A percentile compares a stretch with the other conserved stretches of the same genome.
Conservation (phyloP, 2,329 filamentous ascomycete species). For the Neurospora crassa region DNA sequence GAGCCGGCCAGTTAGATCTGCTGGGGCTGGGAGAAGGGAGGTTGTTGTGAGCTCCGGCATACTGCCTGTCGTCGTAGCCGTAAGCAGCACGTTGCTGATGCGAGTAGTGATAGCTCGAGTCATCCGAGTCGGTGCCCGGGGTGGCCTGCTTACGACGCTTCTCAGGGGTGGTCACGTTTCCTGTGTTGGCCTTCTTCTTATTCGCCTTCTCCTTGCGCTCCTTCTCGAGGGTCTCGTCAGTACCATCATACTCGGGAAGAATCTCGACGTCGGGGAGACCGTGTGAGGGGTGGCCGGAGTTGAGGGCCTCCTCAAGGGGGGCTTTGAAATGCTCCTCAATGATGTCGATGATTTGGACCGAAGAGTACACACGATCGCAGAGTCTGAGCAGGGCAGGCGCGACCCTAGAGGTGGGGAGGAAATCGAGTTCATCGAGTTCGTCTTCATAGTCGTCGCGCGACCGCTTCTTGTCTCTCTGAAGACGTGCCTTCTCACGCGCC, state of each 20-base stretch:
- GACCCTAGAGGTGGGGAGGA: neutral
- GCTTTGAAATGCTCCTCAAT: slow-evolving; percentile 23
- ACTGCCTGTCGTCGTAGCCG: neutral
- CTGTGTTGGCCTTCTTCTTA: slow-evolving; percentile 14
- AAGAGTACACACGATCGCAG: slow-evolving; percentile 37
- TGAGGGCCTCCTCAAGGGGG: slow-evolving; percentile 33
- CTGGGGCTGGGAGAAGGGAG: neutral
- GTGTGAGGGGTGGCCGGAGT: slow-evolving; percentile 29
- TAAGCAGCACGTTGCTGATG: slow-evolving; percentile 14
- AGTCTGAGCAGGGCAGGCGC: neutral
- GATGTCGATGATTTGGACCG: slow-evolving; percentile 37
- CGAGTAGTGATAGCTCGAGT: slow-evolving; percentile 12
- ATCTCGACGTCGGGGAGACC: slow-evolving; percentile 49
- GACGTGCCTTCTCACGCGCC: slow-evolving; percentile 20
- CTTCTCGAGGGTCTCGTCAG: slow-evolving; percentile 21
- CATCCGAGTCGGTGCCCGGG: neutral
- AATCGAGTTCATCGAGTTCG: neutral
- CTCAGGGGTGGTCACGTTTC: slow-evolving; percentile 13
- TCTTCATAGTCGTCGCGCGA: slow-evolving; percentile 24
- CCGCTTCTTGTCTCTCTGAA: slow-evolving; percentile 21
- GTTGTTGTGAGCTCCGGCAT: neutral
- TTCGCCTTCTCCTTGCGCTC: slow-evolving; percentile 19
- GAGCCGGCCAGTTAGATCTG: neutral
- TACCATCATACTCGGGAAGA: slow-evolving; percentile 40
- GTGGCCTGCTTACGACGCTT: neutral